A percentile compares a stretch with the other conserved stretches of the same genome.
Evolutionary conservation across 768 basidiomycete genomes (phyloP).

Genomic region (Suillus paluster): DNA sequence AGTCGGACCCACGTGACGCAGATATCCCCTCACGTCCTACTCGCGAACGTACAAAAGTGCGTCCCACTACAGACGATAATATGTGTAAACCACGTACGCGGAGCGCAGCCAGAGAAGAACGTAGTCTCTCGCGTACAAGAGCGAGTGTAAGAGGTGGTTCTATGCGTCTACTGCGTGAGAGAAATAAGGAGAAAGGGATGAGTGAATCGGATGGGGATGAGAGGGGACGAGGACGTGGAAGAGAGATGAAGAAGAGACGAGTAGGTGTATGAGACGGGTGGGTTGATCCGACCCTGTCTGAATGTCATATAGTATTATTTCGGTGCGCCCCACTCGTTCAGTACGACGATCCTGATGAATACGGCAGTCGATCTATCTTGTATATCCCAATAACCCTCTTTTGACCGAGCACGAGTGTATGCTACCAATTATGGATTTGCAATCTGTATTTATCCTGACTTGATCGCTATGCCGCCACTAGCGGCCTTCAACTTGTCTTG

Average conservation of each 20-base stretch:
- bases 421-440: not conserved
- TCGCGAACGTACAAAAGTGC: conserved; percentile 25
- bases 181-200: conserved; percentile 14
- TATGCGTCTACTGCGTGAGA: not conserved
- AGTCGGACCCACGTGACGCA: conserved; percentile 18
- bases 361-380: not conserved
- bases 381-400: not conserved
- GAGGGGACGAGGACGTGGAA: conserved; percentile 19
- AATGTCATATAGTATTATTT: not conserved
- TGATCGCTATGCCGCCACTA: too few relatives aligned
- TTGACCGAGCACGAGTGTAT: not conserved
- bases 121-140: conserved; percentile 7
- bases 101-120: conserved; percentile 2
- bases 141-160: conserved; percentile 3
- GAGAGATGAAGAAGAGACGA: conserved; percentile 35
- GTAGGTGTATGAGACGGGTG: conserved; percentile 17
- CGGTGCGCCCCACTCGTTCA: not conserved
- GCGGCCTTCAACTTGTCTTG: too few relatives aligned
- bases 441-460: not conserved
- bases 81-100: conserved; percentile 17
- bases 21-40: conserved; percentile 16
- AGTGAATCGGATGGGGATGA: conserved; percentile 14
- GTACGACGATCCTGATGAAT: not conserved
- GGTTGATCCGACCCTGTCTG: not conserved
- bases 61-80: conserved; percentile 28